phyloP scores from a whole-genome alignment of 2,329 filamentous ascomycete genomes.

The Phialocephala subalpina region DNA sequence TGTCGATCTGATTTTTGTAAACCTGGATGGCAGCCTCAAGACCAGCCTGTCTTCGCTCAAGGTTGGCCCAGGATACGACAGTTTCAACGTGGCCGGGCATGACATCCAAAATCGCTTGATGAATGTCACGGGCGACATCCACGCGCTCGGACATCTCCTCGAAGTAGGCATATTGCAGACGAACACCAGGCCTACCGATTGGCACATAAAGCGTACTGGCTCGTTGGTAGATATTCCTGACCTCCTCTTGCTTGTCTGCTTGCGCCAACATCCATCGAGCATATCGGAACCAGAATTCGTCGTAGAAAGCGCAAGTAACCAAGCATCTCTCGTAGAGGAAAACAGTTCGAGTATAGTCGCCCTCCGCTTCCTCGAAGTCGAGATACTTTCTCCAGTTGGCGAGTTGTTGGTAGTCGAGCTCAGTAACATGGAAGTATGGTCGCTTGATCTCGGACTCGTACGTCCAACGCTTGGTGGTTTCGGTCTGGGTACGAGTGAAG shows the following conservation, averaged over 20 bases:
- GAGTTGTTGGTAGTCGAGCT: slow-evolving; percentile 85
- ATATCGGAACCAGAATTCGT: slow-evolving; percentile 99
- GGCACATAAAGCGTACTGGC: slow-evolving; percentile 87
- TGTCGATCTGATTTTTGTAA: slow-evolving; percentile 82
- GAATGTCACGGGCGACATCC: slow-evolving; percentile 84
- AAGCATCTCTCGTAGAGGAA: slow-evolving; percentile 95
- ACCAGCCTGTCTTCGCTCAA: slow-evolving; percentile 83
- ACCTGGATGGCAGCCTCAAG: slow-evolving; percentile 85
- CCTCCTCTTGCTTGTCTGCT: slow-evolving; percentile 83
- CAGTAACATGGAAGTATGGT: slow-evolving; percentile 95
- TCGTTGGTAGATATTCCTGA: slow-evolving; percentile 89
- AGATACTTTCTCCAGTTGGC: slow-evolving; percentile 95
- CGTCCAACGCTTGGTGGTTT: slow-evolving; percentile 92
- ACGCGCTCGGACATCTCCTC: slow-evolving; percentile 84
- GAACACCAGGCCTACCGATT: slow-evolving; percentile 82
- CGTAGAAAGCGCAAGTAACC: slow-evolving; percentile 92
- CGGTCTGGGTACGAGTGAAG: slow-evolving; percentile 82
- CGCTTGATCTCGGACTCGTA: slow-evolving; percentile 95
- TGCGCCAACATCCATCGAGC: slow-evolving; percentile 91
- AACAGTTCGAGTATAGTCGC: slow-evolving; percentile 75
- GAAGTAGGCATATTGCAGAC: slow-evolving; percentile 92
- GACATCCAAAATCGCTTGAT: slow-evolving; percentile 78
- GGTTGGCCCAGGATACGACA: slow-evolving; percentile 86
- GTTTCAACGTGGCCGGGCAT: slow-evolving; percentile 87
- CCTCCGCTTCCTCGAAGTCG: slow-evolving; percentile 91